Base-by-base conservation (phyloP, 208 protist species). In the Tritrichomonas musculus region DNA sequence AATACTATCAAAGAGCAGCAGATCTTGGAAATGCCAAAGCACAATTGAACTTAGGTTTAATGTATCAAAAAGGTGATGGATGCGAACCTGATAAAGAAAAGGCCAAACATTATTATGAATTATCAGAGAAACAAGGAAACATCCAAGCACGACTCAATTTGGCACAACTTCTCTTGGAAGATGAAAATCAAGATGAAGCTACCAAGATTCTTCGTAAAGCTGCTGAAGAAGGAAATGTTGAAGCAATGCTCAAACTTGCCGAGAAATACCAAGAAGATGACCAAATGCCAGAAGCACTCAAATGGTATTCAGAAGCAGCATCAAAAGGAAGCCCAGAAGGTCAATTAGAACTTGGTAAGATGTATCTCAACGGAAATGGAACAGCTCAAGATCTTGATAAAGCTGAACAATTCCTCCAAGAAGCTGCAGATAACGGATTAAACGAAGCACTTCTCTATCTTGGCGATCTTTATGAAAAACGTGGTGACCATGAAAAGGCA, bases 1-100 rank as follows among this genome's bases (percentile, higher is more conserved):
- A n/a, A n/a, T n/a, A n/a, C n/a, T n/a, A n/a, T n/a, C n/a, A n/a
- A n/a, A n/a, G n/a, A n/a, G n/a, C n/a, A n/a, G n/a, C n/a, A n/a
- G n/a, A 44, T 44, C 33, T 13, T 44, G 69, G 44, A 75, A 36
- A 75, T 75, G 8, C 69, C 9, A 36, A 27, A 75, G 69, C 69
- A 13, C 13, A 44, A 2, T 44, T 44, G 11, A 82, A 82, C 41
- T 53, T 82, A 50, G 73, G 39, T 3, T 47, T 22, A 53, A 49
- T 82, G 33, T 82, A 82, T 82, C n/a, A 82, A 82, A 41, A 50
- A 50, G 73, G 73, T 47, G 73, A 82, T 53, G 73, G 73, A 30
- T 20, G 47, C 11, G 41, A 47, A 50, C 47, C 47, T 53, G 41
- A 82, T 82, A 36, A 82, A 82, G 41, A 82, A 14, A 82, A 82